These are phyloP conservation scores for Xylariaceae sp. DNA, from an alignment of 2,329 filamentous ascomycete species.

Conservation along the genomic window DNA sequence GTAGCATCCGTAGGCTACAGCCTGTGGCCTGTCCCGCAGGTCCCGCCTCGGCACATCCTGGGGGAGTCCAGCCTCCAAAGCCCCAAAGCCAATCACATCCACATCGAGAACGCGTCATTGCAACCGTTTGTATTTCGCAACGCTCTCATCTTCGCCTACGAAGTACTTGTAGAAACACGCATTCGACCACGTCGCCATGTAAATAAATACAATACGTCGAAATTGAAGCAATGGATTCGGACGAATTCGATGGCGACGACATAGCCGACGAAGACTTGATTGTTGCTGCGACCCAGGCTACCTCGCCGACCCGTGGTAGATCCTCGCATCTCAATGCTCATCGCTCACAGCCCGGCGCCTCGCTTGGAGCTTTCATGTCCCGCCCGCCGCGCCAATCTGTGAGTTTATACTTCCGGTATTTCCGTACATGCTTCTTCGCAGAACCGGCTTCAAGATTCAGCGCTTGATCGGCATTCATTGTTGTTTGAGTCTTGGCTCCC, in stretches of 20 bases:
- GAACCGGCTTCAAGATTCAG: no score
- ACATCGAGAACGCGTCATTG: conserved; percentile 1
- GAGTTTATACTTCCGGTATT: conserved; percentile 8
- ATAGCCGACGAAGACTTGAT: conserved; percentile 63
- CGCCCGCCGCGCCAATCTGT: conserved; percentile 17
- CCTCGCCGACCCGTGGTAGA: conserved; percentile 26
- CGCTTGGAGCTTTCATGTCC: conserved; percentile 7
- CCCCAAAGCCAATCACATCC: no score
- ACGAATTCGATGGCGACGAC: conserved; percentile 60
- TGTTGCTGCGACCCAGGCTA: conserved; percentile 50
- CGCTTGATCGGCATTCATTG: no score
- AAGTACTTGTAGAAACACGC: neutral
- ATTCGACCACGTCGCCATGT: conserved; percentile 8
- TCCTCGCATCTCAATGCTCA: conserved; percentile 20
- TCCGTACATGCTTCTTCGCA: neutral
- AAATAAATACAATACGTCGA: conserved; percentile 1
- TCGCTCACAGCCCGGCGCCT: conserved; percentile 19
- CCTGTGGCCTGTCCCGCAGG: no score
- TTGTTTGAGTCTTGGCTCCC: no score
- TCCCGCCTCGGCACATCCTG: no score
- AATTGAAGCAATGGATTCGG: conserved; percentile 43
- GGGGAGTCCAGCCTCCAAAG: no score
- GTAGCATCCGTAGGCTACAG: no score
- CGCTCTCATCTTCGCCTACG: no score
- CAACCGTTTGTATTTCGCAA: no score